These are phyloP conservation scores for Sporothrix humicola DNA, from an alignment of 2,329 filamentous ascomycete species.

Conservation along the genomic window DNA sequence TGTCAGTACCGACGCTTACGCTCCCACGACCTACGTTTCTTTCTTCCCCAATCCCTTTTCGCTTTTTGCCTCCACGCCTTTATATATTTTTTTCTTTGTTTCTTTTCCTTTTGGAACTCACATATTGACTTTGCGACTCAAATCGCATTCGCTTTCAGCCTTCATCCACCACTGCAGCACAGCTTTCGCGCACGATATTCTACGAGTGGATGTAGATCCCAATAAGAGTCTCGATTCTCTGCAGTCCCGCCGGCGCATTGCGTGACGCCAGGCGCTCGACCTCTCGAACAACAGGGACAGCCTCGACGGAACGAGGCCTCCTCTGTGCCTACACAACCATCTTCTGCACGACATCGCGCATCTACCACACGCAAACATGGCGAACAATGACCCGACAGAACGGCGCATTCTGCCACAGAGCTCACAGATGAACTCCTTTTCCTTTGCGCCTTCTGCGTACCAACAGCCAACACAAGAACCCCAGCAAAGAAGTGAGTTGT, in stretches of 20 bases:
- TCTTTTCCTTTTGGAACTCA: neutral
- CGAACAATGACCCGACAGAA: conserved; percentile 62
- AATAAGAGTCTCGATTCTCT: conserved; percentile 24
- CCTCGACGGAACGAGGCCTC: neutral
- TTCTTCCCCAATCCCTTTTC: conserved; percentile 7
- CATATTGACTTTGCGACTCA: conserved; percentile 1
- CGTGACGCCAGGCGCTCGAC: conserved; percentile 31
- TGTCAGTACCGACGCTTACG: conserved; percentile 19
- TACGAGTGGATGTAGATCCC: conserved; percentile 35
- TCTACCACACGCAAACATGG: conserved; percentile 53
- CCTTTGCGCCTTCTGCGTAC: conserved; percentile 70
- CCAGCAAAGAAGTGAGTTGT: conserved; percentile 73
- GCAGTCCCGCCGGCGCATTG: conserved; percentile 34
- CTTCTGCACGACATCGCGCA: conserved; percentile 1
- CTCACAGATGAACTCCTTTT: conserved; percentile 74
- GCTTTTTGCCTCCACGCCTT: conserved; percentile 10
- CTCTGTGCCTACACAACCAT: neutral
- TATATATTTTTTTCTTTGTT: neutral
- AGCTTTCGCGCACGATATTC: conserved; percentile 1
- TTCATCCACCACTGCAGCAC: neutral
- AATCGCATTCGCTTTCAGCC: neutral
- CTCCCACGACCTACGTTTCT: neutral
- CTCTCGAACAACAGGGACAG: conserved; percentile 6
- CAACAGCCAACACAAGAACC: conserved; percentile 70
- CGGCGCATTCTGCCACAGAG: conserved; percentile 70